phyloP scores from a whole-genome alignment of 2,329 filamentous ascomycete genomes.

The Botrytis tulipae region DNA sequence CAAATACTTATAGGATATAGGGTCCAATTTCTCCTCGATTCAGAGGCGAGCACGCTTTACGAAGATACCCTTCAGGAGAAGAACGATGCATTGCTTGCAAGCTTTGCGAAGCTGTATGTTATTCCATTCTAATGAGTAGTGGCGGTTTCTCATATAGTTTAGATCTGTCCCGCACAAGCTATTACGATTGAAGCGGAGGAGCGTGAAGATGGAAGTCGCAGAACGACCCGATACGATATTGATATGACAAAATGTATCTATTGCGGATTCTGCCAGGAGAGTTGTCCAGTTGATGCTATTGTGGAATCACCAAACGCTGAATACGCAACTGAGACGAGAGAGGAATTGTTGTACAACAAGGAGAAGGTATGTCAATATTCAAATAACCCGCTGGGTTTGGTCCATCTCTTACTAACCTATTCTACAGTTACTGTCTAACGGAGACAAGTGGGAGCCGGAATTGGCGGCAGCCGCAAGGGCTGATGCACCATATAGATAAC shows the following conservation, averaged over 20 bases:
- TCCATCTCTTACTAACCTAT: slow-evolving; percentile 10
- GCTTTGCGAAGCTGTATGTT: slow-evolving; percentile 80
- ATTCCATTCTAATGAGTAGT: neutral
- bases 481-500: slow-evolving; percentile 86
- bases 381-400: neutral
- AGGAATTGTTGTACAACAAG: slow-evolving; percentile 98
- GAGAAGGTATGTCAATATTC: slow-evolving; percentile 56
- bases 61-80: slow-evolving; percentile 94
- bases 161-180: slow-evolving; percentile 93
- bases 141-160: slow-evolving; percentile 24
- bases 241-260: slow-evolving; percentile 99
- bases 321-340: slow-evolving; percentile 75
- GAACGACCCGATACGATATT: slow-evolving; percentile 97
- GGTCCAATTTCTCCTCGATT: slow-evolving; percentile 97
- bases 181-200: slow-evolving; percentile 99
- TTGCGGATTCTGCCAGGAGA: slow-evolving; percentile 99
- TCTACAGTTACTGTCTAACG: slow-evolving; percentile 76
- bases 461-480: slow-evolving; percentile 88
- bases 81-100: slow-evolving; percentile 99
- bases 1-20: slow-evolving; percentile 41
- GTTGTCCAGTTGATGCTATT: slow-evolving; percentile 95
- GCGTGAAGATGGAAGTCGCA: slow-evolving; percentile 89
- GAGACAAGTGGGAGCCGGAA: slow-evolving; percentile 98
- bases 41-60: slow-evolving; percentile 94
- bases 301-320: slow-evolving; percentile 73